A percentile compares a stretch with the other conserved stretches of the same genome.
These are phyloP conservation scores for Eucalyptus curtisii DNA, from an alignment of 345 rosid species.

Conservation along the genomic window DNA sequence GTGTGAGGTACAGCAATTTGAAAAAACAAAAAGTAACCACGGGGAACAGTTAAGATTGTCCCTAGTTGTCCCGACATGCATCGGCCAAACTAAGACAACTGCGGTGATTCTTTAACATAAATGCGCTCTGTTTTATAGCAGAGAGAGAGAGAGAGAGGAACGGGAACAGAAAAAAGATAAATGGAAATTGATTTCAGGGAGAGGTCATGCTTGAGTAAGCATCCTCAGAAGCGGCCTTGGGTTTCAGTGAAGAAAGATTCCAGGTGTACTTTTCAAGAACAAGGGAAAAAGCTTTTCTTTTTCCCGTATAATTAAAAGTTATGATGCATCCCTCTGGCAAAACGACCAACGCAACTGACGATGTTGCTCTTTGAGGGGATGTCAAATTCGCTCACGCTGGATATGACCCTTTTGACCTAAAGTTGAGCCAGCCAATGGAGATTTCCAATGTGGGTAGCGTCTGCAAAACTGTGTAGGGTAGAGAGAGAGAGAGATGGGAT, in stretches of 20 bases:
- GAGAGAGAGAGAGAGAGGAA: not conserved
- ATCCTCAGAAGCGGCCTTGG: not conserved
- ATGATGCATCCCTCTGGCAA: not conserved
- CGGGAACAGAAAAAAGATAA: not conserved
- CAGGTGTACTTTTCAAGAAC: not conserved
- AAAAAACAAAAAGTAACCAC: not conserved
- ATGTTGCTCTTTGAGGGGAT: not conserved
- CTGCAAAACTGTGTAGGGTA: not conserved
- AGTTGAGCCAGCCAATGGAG: not conserved
- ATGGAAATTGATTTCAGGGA: not conserved
- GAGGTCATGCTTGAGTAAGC: not conserved
- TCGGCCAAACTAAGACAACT: not conserved
- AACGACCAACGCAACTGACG: not conserved
- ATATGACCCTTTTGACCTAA: not conserved
- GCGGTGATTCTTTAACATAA: not conserved
- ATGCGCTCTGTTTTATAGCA: not conserved
- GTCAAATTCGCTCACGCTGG: not conserved
- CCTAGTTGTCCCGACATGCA: constrained; percentile 19
- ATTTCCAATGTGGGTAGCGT: not conserved
- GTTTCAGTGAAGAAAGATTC: not conserved
- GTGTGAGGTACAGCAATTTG: not conserved
- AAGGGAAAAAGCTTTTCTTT: not conserved
- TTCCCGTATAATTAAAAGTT: not conserved
- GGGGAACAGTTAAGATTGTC: constrained; percentile 43
- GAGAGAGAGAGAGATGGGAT: not conserved